These are phyloP conservation scores for Aspergillus ellipticus DNA, from an alignment of 495 filamentous ascomycete genomes.

Conservation along the genomic window DNA sequence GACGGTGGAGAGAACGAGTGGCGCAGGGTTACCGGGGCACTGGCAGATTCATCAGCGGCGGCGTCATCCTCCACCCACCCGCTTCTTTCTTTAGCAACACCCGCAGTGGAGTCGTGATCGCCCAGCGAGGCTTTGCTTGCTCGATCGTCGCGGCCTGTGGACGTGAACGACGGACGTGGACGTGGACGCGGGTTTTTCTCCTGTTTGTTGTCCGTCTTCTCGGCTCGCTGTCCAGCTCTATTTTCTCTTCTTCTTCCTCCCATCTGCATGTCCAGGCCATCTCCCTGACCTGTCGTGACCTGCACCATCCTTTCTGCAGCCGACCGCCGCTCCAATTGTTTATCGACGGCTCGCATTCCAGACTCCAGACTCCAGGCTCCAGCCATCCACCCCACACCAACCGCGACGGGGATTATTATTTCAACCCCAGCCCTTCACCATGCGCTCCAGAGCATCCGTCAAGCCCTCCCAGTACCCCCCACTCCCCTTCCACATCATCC, in stretches of 20 bases:
- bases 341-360: neutral
- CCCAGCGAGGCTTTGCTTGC: slow-evolving; percentile 13
- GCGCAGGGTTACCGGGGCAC: neutral
- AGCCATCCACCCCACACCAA: neutral
- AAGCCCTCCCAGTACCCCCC: slow-evolving; percentile 56
- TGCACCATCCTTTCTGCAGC: neutral
- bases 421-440: slow-evolving; percentile 11
- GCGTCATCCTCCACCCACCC: slow-evolving; percentile 5
- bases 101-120: slow-evolving; percentile 16
- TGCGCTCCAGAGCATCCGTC: slow-evolving; percentile 31
- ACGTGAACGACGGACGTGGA: no score
- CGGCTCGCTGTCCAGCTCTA: neutral
- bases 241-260: neutral
- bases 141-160: neutral
- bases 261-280: neutral
- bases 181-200: neutral
- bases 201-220: neutral
- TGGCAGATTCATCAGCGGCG: neutral
- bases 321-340: neutral
- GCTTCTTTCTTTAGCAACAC: slow-evolving; percentile 22
- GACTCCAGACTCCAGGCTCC: neutral
- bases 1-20: neutral
- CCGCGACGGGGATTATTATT: neutral
- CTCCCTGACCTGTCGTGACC: neutral
- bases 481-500: slow-evolving; percentile 56